Evolutionary conservation across 169 alveolate genomes (phyloP).

Genomic region (Neospora caninum): DNA sequence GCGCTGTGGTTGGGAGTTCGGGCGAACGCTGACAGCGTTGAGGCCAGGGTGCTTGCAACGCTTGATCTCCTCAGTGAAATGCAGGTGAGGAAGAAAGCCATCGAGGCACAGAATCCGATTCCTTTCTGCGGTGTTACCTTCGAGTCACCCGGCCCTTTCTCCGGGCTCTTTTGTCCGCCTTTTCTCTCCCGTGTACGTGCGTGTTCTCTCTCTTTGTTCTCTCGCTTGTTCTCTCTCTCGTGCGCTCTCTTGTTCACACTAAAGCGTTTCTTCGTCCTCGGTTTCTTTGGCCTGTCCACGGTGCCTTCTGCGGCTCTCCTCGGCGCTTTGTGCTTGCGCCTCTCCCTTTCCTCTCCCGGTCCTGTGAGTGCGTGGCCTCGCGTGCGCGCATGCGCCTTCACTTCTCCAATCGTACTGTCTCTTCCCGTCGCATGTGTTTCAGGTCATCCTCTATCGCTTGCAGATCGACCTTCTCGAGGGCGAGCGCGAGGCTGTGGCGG

Average conservation of each 20-base stretch:
- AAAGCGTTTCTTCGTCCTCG: too few relatives aligned
- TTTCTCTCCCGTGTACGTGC: too few relatives aligned
- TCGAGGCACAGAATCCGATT: background rate
- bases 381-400: too few relatives aligned
- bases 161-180: too few relatives aligned
- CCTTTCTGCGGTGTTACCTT: background rate
- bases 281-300: too few relatives aligned
- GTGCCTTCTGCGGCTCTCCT: background rate
- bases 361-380: background rate
- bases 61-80: slow-evolving; percentile 12
- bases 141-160: too few relatives aligned
- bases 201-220: too few relatives aligned
- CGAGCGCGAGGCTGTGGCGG: background rate
- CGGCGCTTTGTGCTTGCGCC: background rate
- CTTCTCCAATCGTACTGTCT: too few relatives aligned
- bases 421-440: background rate
- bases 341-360: background rate
- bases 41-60: background rate
- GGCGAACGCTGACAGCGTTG: background rate
- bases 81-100: background rate
- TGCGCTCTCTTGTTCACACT: too few relatives aligned
- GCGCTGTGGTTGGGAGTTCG: background rate
- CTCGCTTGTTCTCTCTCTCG: background rate
- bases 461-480: background rate
- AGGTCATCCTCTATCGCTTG: background rate